Base-by-base conservation (phyloP, 306 rosid species). In the Cucurbita pepo region DNA sequence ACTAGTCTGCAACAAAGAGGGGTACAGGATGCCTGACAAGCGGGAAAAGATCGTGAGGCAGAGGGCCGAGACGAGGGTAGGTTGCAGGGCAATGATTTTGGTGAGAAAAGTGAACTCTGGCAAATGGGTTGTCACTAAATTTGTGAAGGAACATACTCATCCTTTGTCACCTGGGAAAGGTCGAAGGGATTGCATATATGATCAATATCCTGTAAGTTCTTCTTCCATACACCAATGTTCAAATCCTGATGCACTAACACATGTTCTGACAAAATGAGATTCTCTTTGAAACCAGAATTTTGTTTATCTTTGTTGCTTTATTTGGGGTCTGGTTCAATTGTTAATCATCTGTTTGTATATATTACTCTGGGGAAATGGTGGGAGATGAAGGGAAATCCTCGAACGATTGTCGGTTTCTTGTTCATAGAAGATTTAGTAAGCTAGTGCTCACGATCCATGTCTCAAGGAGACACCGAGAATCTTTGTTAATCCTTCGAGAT, bases 1-100 rank as follows among this genome's bases (percentile, higher is more conserved):
- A 54, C 91, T 94, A 65, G 99, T 91, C 67, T 94, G 99, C 85
- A 94, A 94, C 77, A 94, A 94, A 82, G 99, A 94, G 85, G 99
- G 99, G 65, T 94, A 79, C 77, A 86, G 97, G 77, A 91, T 91
- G 96, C 92, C 97, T 16, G 98, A 91, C 81, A 89, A 85, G 82
- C 98, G 98, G 14, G 98, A 94, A 81, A 90, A 94, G 61, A 79
- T 94, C 79, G 96, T 90, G 52, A 86, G 97, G 88, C 97, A 91
- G 78, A 86, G 99, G 80, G 96, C 95, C 1, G 97, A 91, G 87
- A 92, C 98, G 40, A 88, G 98, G 85, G 98, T 90, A 25, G 98
- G 96, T 77, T 92, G 98, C 85, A 77, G 91, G 77, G 98, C 98
- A 73, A 92, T 90, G 96, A 88, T 92, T 74, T 81, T 90, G 89